phyloP scores from a whole-genome alignment of 2,329 filamentous ascomycete genomes.

The Fusarium brevicatenulatum region DNA sequence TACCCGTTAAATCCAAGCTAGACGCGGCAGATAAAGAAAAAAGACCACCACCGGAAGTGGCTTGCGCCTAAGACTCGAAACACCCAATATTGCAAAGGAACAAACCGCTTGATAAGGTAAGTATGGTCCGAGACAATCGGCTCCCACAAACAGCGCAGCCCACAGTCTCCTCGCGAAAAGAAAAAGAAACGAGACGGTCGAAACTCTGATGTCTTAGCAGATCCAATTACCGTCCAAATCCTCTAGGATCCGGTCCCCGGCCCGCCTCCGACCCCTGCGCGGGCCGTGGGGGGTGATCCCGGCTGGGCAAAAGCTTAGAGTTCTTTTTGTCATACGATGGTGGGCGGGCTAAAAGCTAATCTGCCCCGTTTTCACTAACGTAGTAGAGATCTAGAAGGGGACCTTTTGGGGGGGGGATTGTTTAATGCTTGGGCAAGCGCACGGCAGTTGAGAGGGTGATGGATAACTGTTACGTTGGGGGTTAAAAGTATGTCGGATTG shows the following conservation, averaged over 20 bases:
- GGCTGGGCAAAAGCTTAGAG: slow-evolving; percentile 32
- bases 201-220: neutral
- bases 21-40: neutral
- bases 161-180: neutral
- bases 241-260: neutral
- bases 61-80: neutral
- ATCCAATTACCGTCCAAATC: neutral
- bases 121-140: neutral
- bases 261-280: slow-evolving; percentile 15
- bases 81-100: neutral
- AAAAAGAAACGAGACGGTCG: neutral
- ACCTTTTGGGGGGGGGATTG: neutral
- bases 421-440: neutral
- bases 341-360: neutral
- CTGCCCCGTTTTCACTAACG: neutral
- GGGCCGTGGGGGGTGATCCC: slow-evolving; percentile 14
- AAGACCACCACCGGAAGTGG: neutral
- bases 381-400: neutral
- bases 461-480: neutral
- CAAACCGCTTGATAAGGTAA: neutral
- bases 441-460: neutral
- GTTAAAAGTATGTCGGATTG: neutral
- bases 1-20: neutral
- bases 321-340: slow-evolving; percentile 15
- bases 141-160: neutral